These are phyloP conservation scores for Cryptococcus amylolentus DNA, from an alignment of 1,284 basidiomycete species.

Conservation along the genomic window DNA sequence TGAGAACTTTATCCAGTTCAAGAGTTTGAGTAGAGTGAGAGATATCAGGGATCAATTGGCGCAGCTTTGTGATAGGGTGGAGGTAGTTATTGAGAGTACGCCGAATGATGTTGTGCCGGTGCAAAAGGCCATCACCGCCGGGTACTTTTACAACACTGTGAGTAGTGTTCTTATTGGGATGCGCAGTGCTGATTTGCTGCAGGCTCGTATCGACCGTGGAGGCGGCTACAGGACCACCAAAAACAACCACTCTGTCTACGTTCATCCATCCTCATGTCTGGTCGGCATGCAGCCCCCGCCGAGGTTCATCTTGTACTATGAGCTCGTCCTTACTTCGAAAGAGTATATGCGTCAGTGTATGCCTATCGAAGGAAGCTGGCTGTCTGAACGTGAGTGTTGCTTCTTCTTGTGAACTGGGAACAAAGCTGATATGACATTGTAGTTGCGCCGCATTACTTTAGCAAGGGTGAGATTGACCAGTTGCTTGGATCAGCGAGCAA, in stretches of 20 bases:
- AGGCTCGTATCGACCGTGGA: conserved; percentile 84
- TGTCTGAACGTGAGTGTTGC: conserved; percentile 72
- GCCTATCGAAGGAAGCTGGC: conserved; percentile 93
- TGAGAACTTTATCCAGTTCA: conserved; percentile 97
- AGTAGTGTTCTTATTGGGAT: conserved; percentile 29
- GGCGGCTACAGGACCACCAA: conserved; percentile 92
- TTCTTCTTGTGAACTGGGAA: neutral
- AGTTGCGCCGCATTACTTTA: conserved; percentile 95
- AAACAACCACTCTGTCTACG: conserved; percentile 90
- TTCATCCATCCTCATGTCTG: conserved; percentile 91
- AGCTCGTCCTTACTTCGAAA: conserved; percentile 60
- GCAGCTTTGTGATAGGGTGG: conserved; percentile 91
- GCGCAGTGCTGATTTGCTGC: neutral
- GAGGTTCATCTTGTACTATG: conserved; percentile 87
- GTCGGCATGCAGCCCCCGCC: conserved; percentile 95
- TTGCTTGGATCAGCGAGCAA: conserved; percentile 64
- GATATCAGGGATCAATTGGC: conserved; percentile 95
- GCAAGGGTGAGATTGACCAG: conserved; percentile 78
- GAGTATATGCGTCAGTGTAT: conserved; percentile 78
- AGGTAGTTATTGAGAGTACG: conserved; percentile 81
- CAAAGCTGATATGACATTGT: conserved; percentile 6
- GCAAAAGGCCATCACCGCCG: conserved; percentile 90
- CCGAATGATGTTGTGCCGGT: conserved; percentile 90
- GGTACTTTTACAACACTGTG: conserved; percentile 94
- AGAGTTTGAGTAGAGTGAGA: conserved; percentile 85